These are phyloP conservation scores for Macadamia tetraphylla DNA, from an alignment of 164 flowering plant genomes.

Conservation along the genomic window DNA sequence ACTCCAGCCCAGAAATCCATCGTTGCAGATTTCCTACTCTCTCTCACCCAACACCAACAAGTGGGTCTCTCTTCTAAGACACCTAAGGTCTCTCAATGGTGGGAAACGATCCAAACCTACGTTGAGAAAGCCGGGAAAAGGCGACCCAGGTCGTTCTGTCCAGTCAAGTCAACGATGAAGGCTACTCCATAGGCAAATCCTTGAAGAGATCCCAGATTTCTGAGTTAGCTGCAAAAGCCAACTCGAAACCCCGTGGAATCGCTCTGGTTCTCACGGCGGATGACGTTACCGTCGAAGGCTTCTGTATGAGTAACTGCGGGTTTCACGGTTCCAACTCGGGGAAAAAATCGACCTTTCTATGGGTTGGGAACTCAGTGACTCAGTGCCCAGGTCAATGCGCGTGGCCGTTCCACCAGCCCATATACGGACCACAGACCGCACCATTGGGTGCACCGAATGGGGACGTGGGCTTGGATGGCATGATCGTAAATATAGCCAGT, in stretches of 20 bases:
- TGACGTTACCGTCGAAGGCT: too few relatives aligned
- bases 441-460: constrained; percentile 20
- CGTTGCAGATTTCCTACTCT: constrained; percentile 34
- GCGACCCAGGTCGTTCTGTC: constrained; percentile 7
- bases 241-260: background rate
- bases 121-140: constrained; percentile 21
- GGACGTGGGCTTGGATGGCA: constrained; percentile 25
- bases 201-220: constrained; percentile 24
- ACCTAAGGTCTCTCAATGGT: constrained; percentile 32
- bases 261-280: too few relatives aligned
- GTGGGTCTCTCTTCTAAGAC: background rate
- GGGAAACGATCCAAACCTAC: constrained; percentile 26
- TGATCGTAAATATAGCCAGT: constrained; percentile 20
- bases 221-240: constrained; percentile 19
- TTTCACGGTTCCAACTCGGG: too few relatives aligned
- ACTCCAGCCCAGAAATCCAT: constrained; percentile 37
- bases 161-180: constrained; percentile 25
- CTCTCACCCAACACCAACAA: constrained; percentile 21
- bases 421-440: constrained; percentile 23
- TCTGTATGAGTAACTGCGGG: too few relatives aligned
- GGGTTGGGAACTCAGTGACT: constrained; percentile 23
- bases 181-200: constrained; percentile 32
- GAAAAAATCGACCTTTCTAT: background rate
- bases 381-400: constrained; percentile 26
- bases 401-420: constrained; percentile 27